A percentile compares a stretch with the other conserved stretches of the same genome.
Conservation (phyloP, 345 rosid genomes). For the Moricandia moricandioides region DNA sequence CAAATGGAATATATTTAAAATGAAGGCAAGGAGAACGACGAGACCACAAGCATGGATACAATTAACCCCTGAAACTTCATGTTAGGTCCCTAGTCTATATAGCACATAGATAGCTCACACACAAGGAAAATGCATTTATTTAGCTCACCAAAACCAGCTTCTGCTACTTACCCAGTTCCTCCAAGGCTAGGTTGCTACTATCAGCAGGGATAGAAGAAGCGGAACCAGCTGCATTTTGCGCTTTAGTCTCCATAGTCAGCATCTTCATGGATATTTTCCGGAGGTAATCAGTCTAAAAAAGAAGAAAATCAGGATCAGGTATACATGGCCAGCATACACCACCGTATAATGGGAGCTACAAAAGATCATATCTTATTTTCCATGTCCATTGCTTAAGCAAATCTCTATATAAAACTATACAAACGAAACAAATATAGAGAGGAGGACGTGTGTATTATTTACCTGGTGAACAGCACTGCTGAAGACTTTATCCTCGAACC, state of each 20-base stretch:
- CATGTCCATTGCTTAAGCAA: not conserved
- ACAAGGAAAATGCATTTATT: no score
- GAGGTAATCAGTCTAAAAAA: constrained; percentile 66
- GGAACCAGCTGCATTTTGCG: constrained; percentile 51
- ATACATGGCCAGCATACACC: not conserved
- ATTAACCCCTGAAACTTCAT: no score
- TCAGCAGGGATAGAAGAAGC: constrained; percentile 42
- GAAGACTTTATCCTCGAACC: constrained; percentile 79
- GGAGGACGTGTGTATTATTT: not conserved
- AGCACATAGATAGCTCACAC: no score
- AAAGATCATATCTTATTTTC: no score
- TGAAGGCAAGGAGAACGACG: not conserved
- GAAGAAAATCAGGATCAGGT: not conserved
- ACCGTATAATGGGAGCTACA: no score
- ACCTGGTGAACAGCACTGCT: constrained; percentile 68
- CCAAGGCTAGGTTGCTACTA: constrained; percentile 31
- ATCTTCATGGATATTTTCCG: constrained; percentile 82
- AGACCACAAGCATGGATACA: no score
- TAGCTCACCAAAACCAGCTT: not conserved
- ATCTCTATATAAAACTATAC: not conserved
- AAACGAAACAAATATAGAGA: not conserved
- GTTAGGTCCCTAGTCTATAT: no score
- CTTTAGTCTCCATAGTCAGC: constrained; percentile 75
- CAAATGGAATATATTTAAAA: not conserved
- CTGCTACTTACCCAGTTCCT: constrained; percentile 7